Conservation (phyloP, 257 asterid genomes). For the Gardenia jasminoides region DNA sequence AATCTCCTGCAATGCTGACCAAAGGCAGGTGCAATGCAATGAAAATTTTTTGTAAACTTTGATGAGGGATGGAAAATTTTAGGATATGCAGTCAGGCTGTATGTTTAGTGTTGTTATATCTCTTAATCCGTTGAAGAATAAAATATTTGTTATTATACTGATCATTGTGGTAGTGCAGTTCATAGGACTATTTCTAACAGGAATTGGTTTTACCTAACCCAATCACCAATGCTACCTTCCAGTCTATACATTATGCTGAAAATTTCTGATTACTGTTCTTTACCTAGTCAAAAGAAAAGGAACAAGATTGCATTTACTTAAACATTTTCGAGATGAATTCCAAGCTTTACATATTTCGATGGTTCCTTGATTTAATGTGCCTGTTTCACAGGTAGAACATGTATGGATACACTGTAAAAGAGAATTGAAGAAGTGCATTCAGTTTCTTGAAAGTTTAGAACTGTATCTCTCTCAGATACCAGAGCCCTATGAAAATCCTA, state of each 20-base stretch:
- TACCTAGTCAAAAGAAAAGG: background rate
- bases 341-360: background rate
- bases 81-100: background rate
- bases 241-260: background rate
- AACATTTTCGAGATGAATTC: no score
- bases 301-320: background rate
- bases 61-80: background rate
- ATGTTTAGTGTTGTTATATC: no score
- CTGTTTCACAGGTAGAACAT: conserved; percentile 43
- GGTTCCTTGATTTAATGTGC: background rate
- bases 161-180: background rate
- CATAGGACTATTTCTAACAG: background rate
- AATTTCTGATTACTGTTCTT: background rate
- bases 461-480: conserved; percentile 20
- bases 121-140: background rate
- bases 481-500: conserved; percentile 2
- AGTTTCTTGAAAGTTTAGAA: conserved; percentile 28
- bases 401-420: conserved; percentile 42
- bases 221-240: background rate
- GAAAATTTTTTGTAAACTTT: background rate
- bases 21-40: background rate
- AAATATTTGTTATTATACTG: background rate
- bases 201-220: background rate
- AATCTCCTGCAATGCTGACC: background rate
- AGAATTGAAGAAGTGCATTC: conserved; percentile 37